phyloP scores from a whole-genome alignment of 495 filamentous ascomycete species.

The Xylaria nigripes region DNA sequence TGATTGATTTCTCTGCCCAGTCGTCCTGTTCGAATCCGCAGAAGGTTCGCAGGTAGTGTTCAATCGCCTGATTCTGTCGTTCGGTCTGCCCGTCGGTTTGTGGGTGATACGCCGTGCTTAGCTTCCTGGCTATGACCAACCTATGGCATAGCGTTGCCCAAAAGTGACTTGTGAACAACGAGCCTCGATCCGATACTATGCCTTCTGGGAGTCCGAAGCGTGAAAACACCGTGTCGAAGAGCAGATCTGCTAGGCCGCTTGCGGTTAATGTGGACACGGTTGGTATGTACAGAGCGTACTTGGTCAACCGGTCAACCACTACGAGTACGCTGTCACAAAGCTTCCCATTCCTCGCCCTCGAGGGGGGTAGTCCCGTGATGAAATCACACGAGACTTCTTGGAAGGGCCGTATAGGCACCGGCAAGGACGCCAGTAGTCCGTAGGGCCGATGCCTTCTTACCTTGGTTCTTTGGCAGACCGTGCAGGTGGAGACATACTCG shows the following conservation, averaged over 20 bases:
- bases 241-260: too few species aligned
- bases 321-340: neutral
- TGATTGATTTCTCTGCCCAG: neutral
- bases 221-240: too few species aligned
- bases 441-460: neutral
- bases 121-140: conserved; percentile 1
- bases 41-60: neutral
- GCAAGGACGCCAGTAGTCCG: neutral
- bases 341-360: neutral
- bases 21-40: neutral
- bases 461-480: neutral
- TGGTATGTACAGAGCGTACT: neutral
- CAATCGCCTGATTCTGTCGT: neutral
- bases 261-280: too few species aligned
- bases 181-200: conserved; percentile 9
- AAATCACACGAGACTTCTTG: neutral
- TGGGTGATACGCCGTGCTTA: conserved; percentile 13
- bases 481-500: neutral
- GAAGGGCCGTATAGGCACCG: neutral
- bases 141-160: conserved; percentile 9
- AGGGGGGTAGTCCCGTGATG: neutral
- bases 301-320: neutral
- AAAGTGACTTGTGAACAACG: conserved; percentile 12
- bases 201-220: too few species aligned
- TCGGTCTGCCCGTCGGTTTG: conserved; percentile 20